Evolutionary conservation across 805 yeast genomes (phyloP).

Genomic region (Hanseniaspora singularis): DNA sequence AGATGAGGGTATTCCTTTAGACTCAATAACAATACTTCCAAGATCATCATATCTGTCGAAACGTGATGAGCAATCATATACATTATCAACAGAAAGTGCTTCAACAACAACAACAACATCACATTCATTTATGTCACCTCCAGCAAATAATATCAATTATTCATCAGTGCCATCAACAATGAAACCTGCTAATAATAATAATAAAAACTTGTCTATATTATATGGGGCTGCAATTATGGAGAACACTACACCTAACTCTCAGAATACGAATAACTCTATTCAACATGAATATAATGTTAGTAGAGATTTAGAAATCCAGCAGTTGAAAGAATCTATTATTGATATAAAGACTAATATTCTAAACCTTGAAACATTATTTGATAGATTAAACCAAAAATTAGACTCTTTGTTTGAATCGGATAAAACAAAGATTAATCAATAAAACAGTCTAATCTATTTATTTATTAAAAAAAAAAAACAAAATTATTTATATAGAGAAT

Average conservation of each 20-base stretch:
- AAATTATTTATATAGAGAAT: background rate
- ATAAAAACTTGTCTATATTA: constrained; percentile 6
- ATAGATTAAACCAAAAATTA: background rate
- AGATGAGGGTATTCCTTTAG: constrained; percentile 9
- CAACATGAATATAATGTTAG: background rate
- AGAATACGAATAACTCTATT: background rate
- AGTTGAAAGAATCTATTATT: background rate
- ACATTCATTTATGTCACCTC: background rate
- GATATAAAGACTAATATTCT: background rate
- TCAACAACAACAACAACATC: background rate
- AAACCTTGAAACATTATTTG: background rate
- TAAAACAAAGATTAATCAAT: background rate
- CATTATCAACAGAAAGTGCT: constrained; percentile 5
- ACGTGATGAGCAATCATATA: background rate
- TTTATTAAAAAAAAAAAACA: background rate
- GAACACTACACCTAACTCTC: background rate
- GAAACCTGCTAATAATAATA: background rate
- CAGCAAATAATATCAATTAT: background rate
- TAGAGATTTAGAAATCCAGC: constrained; percentile 9
- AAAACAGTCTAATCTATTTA: background rate
- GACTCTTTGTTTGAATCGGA: background rate
- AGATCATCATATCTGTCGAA: constrained; percentile 2
- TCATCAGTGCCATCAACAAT: background rate
- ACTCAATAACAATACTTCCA: constrained; percentile 12
- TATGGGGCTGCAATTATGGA: constrained; percentile 12